Evolutionary conservation across 2,329 filamentous ascomycete species (phyloP).

Genomic region (Colletotrichum liaoningense): DNA sequence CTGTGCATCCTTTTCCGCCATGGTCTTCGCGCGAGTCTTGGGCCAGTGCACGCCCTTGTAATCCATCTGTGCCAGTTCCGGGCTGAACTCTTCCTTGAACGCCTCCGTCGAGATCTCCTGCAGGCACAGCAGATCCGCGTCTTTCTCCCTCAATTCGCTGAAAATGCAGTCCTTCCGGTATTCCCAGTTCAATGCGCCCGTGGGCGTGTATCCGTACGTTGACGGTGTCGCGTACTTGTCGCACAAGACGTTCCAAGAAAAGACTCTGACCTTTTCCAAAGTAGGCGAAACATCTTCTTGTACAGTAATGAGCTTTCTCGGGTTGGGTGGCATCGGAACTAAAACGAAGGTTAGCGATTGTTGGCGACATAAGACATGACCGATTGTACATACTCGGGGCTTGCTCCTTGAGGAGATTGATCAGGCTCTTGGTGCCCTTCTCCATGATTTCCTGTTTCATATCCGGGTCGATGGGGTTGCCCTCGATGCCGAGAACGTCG

Average conservation of each 20-base stretch:
- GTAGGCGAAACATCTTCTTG: conserved; percentile 70
- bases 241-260: conserved; percentile 97
- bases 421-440: conserved; percentile 85
- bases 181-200: conserved; percentile 85
- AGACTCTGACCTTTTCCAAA: conserved; percentile 81
- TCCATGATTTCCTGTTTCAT: conserved; percentile 87
- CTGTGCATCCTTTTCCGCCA: conserved; percentile 89
- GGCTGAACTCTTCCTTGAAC: conserved; percentile 90
- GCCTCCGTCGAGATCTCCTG: conserved; percentile 95
- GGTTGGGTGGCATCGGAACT: conserved; percentile 83
- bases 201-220: conserved; percentile 91
- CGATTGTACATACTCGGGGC: conserved; percentile 76
- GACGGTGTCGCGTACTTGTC: conserved; percentile 89
- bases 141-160: conserved; percentile 80
- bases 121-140: conserved; percentile 90
- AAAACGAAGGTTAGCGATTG: conserved; percentile 39
- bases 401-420: conserved; percentile 84
- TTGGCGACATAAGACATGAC: not conserved
- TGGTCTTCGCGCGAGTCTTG: conserved; percentile 89
- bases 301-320: conserved; percentile 83
- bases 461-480: conserved; percentile 83
- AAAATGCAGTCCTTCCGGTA: conserved; percentile 86
- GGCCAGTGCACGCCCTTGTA: conserved; percentile 97
- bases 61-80: conserved; percentile 85
- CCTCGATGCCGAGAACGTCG: conserved; percentile 91